Evolutionary conservation across 257 asterid species (phyloP).

Genomic region (Jaltomata sinuosa): DNA sequence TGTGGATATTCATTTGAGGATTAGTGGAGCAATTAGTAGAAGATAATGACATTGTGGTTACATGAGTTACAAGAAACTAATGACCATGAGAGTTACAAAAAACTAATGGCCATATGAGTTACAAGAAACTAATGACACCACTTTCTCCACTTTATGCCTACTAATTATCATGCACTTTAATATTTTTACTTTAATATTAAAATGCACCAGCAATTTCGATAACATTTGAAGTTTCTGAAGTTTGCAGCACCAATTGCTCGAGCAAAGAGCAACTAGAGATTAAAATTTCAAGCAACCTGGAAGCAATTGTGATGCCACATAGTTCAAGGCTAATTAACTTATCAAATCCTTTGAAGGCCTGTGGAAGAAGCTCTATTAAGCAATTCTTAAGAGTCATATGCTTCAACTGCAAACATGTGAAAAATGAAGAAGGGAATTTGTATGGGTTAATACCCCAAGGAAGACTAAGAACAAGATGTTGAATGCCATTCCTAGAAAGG

Average conservation of each 20-base stretch:
- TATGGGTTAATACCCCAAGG: background rate
- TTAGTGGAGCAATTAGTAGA: no score
- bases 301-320: background rate
- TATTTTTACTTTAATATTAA: no score
- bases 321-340: background rate
- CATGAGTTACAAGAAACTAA: no score
- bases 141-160: no score
- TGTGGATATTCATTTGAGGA: no score
- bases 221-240: background rate
- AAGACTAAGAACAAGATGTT: background rate
- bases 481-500: background rate
- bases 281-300: background rate
- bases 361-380: background rate
- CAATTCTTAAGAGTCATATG: background rate
- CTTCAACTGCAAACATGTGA: background rate
- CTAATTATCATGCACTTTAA: no score
- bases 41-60: no score
- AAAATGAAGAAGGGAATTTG: background rate
- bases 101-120: no score
- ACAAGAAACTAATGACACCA: no score
- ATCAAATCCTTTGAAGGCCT: slow-evolving; percentile 1
- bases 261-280: background rate
- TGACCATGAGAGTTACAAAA: no score
- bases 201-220: no score
- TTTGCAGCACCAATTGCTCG: background rate